Percentiles rank a stretch among this genome's conserved stretches.
phyloP scores from a whole-genome alignment of 1,284 basidiomycete genomes.

The Apiotrichum siamense region DNA sequence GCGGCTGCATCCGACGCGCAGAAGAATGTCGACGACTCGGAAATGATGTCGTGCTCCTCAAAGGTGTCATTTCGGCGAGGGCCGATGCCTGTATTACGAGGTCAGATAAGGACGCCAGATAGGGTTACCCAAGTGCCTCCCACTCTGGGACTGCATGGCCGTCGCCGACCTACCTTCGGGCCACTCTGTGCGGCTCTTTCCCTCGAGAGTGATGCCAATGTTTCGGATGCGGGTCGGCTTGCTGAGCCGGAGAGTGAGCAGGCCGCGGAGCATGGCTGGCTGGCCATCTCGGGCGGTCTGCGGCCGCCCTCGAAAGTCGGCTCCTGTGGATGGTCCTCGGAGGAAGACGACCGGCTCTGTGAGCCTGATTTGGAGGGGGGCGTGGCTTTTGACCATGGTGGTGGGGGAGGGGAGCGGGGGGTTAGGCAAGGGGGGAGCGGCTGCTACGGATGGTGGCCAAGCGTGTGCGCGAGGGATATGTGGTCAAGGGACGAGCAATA shows the following conservation, averaged over 20 bases:
- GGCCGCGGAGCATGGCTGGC: slow-evolving; percentile 78
- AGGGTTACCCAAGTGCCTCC: too few relatives aligned
- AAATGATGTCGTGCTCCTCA: slow-evolving; percentile 73
- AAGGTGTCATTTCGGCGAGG: slow-evolving; percentile 69
- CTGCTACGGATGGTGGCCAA: too few relatives aligned
- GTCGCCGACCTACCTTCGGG: slow-evolving; percentile 67
- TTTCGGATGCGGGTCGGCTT: slow-evolving; percentile 83
- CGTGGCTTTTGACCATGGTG: slow-evolving; percentile 70
- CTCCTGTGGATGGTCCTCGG: slow-evolving; percentile 49
- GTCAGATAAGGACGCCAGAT: background rate
- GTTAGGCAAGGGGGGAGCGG: background rate
- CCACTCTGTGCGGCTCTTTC: slow-evolving; percentile 64
- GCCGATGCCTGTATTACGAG: slow-evolving; percentile 58
- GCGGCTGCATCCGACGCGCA: slow-evolving; percentile 47
- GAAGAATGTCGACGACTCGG: slow-evolving; percentile 69
- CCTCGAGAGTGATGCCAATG: slow-evolving; percentile 73
- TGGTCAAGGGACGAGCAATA: too few relatives aligned
- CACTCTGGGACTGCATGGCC: background rate
- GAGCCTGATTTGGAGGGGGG: slow-evolving; percentile 61
- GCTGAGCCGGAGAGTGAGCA: slow-evolving; percentile 69
- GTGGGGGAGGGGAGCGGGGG: slow-evolving; percentile 50
- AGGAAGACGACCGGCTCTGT: slow-evolving; percentile 79
- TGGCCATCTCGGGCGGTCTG: slow-evolving; percentile 52
- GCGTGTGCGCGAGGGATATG: too few relatives aligned
- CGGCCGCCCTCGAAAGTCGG: slow-evolving; percentile 50